A percentile compares a stretch with the other conserved stretches of the same genome.
Evolutionary conservation across 768 basidiomycete species (phyloP).

Genomic region (Tephrocybe rancida): DNA sequence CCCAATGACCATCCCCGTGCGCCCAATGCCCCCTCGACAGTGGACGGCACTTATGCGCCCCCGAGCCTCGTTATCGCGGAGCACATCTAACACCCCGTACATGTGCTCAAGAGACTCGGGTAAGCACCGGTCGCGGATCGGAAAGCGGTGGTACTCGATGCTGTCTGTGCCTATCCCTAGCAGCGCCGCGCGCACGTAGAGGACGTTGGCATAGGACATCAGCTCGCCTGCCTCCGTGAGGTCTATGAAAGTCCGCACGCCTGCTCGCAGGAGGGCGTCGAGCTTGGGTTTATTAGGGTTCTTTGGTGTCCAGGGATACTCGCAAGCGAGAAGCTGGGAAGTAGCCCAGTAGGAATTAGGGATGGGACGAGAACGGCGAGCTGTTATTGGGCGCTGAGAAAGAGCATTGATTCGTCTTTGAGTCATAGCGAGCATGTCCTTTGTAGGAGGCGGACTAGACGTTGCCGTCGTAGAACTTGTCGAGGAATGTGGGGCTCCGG

Average conservation of each 20-base stretch:
- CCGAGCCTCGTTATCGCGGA: slow-evolving; percentile 60
- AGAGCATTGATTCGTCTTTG: slow-evolving; percentile 20
- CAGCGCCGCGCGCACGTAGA: slow-evolving; percentile 52
- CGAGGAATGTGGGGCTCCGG: slow-evolving; percentile 4
- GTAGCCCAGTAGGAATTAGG: slow-evolving; percentile 91
- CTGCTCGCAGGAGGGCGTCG: slow-evolving; percentile 69
- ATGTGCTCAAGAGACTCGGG: slow-evolving; percentile 64
- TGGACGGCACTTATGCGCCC: slow-evolving; percentile 73
- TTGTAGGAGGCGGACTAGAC: slow-evolving; percentile 2
- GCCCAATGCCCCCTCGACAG: slow-evolving; percentile 78
- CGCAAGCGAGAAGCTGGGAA: slow-evolving; percentile 71
- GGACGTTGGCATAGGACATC: slow-evolving; percentile 58
- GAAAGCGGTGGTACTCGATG: slow-evolving; percentile 79
- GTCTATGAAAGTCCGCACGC: slow-evolving; percentile 82
- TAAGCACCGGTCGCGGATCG: slow-evolving; percentile 72
- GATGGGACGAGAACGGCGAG: slow-evolving; percentile 53
- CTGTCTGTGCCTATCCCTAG: slow-evolving; percentile 55
- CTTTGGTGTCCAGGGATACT: slow-evolving; percentile 76
- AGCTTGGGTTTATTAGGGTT: slow-evolving; percentile 64
- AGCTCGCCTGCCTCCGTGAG: slow-evolving; percentile 84
- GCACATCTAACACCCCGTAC: slow-evolving; percentile 56
- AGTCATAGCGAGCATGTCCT: slow-evolving; percentile 17
- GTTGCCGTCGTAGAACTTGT: neutral
- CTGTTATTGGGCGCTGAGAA: slow-evolving; percentile 23
- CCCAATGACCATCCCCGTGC: slow-evolving; percentile 64